These are phyloP conservation scores for Amoebophrya sp. DNA, from an alignment of 169 alveolate genomes.

Conservation along the genomic window DNA sequence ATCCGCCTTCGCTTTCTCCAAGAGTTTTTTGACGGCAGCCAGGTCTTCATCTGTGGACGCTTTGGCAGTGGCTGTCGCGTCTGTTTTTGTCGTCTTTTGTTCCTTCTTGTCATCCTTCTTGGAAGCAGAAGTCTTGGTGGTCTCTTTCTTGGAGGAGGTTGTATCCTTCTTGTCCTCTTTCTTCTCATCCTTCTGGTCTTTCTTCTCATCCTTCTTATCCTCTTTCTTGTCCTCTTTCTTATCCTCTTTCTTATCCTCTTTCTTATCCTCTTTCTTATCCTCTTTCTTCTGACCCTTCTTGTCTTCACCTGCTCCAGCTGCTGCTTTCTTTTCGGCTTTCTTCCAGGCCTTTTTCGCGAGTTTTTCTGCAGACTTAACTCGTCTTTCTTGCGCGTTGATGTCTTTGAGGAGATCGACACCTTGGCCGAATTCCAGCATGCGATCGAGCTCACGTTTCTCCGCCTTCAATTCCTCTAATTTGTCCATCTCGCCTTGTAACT, in stretches of 20 bases:
- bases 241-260: background rate
- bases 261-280: background rate
- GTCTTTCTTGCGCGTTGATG: background rate
- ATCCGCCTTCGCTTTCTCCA: background rate
- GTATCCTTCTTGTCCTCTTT: background rate
- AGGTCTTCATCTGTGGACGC: too few relatives aligned
- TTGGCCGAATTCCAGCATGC: constrained; percentile 2
- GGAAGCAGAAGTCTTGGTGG: too few relatives aligned
- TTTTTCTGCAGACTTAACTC: background rate
- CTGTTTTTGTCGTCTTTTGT: too few relatives aligned
- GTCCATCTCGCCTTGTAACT: background rate
- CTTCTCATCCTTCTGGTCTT: background rate
- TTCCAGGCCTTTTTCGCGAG: background rate
- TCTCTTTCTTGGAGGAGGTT: too few relatives aligned
- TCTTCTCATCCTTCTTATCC: background rate
- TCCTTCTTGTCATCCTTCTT: too few relatives aligned
- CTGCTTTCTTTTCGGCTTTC: background rate
- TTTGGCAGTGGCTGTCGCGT: too few relatives aligned
- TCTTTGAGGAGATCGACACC: background rate
- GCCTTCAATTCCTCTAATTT: background rate
- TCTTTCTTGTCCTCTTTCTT: background rate
- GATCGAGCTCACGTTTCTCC: constrained; percentile 15
- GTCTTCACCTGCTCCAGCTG: background rate
- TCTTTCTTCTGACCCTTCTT: background rate
- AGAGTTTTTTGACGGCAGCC: too few relatives aligned